A percentile compares a stretch with the other conserved stretches of the same genome.
Evolutionary conservation across 352 stramenopile species (phyloP).

Genomic region (Globisporangium heterothallicum): DNA sequence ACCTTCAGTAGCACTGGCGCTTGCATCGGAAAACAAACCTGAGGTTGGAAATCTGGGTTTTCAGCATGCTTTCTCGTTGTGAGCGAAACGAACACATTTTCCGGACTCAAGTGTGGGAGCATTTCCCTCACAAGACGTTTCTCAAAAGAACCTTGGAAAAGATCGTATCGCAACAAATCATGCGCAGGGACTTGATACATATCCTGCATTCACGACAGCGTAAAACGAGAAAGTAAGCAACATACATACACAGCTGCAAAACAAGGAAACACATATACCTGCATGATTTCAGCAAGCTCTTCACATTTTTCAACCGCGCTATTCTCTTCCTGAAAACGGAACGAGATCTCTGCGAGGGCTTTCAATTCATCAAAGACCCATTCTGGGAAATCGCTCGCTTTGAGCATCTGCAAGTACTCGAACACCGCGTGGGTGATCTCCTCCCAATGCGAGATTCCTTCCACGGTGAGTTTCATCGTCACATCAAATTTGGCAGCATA

Average conservation of each 20-base stretch:
- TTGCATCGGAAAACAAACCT: constrained; percentile 16
- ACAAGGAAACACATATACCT: constrained; percentile 20
- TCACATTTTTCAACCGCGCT: constrained; percentile 63
- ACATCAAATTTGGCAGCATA: constrained; percentile 66
- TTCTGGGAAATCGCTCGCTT: constrained; percentile 35
- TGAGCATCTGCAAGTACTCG: constrained; percentile 63
- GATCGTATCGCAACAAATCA: constrained; percentile 60
- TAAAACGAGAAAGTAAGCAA: not conserved
- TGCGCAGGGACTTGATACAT: constrained; percentile 49
- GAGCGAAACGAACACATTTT: constrained; percentile 48
- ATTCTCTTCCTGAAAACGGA: constrained; percentile 70
- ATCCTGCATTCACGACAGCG: constrained; percentile 16
- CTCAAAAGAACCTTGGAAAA: constrained; percentile 53
- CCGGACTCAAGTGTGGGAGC: constrained; percentile 35
- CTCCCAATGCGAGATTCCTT: constrained; percentile 57
- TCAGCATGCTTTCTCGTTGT: constrained; percentile 40
- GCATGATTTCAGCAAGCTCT: constrained; percentile 71
- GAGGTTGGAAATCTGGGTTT: constrained; percentile 26
- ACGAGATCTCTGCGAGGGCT: constrained; percentile 62
- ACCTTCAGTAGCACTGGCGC: not conserved
- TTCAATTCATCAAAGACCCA: constrained; percentile 77
- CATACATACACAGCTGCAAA: not conserved
- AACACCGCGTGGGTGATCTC: constrained; percentile 59
- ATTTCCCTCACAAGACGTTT: constrained; percentile 33
- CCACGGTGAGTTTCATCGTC: constrained; percentile 64